Evolutionary conservation across 371 early-diverging fungal species (phyloP), one percentile per base, ranked within the genome.

Genomic region (Mucor circinelloides): DNA sequence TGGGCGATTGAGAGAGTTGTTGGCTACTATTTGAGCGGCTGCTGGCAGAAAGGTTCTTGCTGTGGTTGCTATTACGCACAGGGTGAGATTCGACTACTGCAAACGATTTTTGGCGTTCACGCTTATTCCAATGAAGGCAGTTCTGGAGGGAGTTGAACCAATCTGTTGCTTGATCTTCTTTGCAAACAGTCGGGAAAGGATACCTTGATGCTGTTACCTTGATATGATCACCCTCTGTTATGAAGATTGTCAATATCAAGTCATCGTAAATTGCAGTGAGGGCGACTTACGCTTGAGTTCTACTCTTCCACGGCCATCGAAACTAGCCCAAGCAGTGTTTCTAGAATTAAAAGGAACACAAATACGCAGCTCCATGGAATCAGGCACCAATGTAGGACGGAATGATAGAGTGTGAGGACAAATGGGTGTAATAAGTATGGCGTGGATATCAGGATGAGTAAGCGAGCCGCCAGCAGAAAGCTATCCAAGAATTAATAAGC

Each of bases 331-430:
- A 2, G 94, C 94, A 0, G 93, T 92, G 64, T 88, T 90, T 42
- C 95, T 77, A 7, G 90, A 88, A 65, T 87, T 89, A 27, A 83
- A 90, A 0, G 94, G 94, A 25, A 95, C 89, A 60, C 90, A 90
- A 17, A 95, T 90, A 13, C 90, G 85, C 34, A 95, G 73, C 34
- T 93, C 95, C 86, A 93, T 93, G 3, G 92, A 88, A 61, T 97
- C 96, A 0, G 99, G 99, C 25, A 98, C 83, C 6, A 98, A 77
- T 84, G 96, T 95, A 10, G 99, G 98, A 13, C 98, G 85, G 85
- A 96, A 97, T 19, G 95, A 94, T 17, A 97, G 82, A 7, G 97
- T 95, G 72, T 97, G 97, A 8, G 99, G 93, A 74, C 99, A 98
- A 61, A 97, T 97, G 2, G 98, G 99, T 4, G 99, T 96, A 23